Evolutionary conservation across 2,329 filamentous ascomycete species (phyloP).

Genomic region (Ophiostoma himal-ulmi): DNA sequence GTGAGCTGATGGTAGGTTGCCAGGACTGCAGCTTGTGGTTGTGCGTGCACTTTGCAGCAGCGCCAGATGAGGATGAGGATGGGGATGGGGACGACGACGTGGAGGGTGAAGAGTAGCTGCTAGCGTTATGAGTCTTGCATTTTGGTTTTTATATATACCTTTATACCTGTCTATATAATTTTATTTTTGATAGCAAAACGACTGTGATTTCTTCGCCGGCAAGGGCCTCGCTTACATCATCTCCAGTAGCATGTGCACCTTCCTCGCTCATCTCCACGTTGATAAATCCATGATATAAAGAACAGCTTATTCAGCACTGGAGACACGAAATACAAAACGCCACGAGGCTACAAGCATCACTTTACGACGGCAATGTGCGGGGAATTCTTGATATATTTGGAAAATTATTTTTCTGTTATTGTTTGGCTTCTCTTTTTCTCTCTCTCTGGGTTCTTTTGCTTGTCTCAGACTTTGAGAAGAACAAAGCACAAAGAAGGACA

Average conservation of each 20-base stretch:
- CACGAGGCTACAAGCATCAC: too few species aligned
- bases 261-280: not conserved
- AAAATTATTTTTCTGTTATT: constrained; percentile 17
- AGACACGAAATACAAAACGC: not conserved
- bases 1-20: constrained; percentile 60
- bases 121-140: not conserved
- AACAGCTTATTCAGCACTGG: not conserved
- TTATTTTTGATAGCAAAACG: not conserved
- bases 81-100: constrained; percentile 19
- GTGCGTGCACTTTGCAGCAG: constrained; percentile 56
- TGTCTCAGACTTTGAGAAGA: constrained; percentile 5
- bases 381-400: constrained; percentile 4
- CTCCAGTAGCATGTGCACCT: not conserved
- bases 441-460: constrained; percentile 12
- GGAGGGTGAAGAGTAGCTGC: not conserved
- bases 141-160: not conserved
- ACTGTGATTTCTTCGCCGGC: not conserved
- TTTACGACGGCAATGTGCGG: not conserved
- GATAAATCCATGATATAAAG: not conserved
- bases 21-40: constrained; percentile 62
- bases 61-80: constrained; percentile 35
- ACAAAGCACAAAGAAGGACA: constrained; percentile 19
- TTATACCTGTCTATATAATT: not conserved
- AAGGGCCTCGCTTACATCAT: not conserved
- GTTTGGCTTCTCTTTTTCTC: constrained; percentile 5